Conservation (phyloP, 1,284 basidiomycete genomes). For the Cryptococcus sp. region DNA sequence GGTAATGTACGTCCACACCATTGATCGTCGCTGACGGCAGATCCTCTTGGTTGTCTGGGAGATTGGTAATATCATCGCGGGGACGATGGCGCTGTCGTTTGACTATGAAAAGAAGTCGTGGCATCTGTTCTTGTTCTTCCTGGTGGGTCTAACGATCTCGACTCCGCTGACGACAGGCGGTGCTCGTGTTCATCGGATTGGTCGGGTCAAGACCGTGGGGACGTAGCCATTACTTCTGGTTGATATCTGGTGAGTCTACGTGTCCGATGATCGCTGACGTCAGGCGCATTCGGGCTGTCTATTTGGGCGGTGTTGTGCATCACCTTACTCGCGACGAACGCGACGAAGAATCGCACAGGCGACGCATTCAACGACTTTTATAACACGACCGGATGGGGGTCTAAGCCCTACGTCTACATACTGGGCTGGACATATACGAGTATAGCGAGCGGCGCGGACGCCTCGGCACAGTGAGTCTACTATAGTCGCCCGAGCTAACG, state of each 20-base stretch:
- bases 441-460: constrained; percentile 48
- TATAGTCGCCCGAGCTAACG: not conserved
- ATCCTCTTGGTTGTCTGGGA: constrained; percentile 48
- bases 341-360: constrained; percentile 18
- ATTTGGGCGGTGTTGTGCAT: constrained; percentile 46
- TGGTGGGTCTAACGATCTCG: constrained; percentile 28
- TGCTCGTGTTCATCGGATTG: constrained; percentile 39
- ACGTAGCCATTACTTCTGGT: constrained; percentile 46
- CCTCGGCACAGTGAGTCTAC: constrained; percentile 45
- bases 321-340: constrained; percentile 39
- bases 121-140: constrained; percentile 45
- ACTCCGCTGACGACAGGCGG: constrained; percentile 23
- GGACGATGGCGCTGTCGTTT: constrained; percentile 43
- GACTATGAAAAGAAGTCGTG: constrained; percentile 36
- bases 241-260: constrained; percentile 25
- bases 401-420: constrained; percentile 43
- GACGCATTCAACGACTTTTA: constrained; percentile 24
- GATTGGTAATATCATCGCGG: constrained; percentile 39
- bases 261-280: not conserved
- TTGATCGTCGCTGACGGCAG: constrained; percentile 12
- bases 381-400: constrained; percentile 38
- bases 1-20: constrained; percentile 38
- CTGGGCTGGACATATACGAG: constrained; percentile 49
- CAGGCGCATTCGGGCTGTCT: constrained; percentile 25
- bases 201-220: constrained; percentile 47